Percentiles rank a stretch among this genome's conserved stretches.
Evolutionary conservation across 352 stramenopile genomes (phyloP).

Genomic region (Phytopythium montanum): DNA sequence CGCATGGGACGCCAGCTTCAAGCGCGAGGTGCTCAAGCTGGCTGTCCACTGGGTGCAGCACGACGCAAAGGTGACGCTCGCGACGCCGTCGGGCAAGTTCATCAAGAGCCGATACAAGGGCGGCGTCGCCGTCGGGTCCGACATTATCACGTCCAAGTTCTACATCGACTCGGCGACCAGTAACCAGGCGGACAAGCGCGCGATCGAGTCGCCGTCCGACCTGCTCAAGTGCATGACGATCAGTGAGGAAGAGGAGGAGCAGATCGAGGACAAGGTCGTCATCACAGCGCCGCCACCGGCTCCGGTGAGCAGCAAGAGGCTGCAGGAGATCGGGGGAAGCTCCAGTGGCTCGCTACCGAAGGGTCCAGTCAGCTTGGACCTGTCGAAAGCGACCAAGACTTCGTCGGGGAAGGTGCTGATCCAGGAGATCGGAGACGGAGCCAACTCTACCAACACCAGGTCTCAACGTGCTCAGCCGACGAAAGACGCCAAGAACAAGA

Average conservation of each 20-base stretch:
- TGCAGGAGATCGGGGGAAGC: not conserved
- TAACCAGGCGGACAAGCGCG: constrained; percentile 10
- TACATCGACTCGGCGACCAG: constrained; percentile 33
- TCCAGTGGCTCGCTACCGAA: not conserved
- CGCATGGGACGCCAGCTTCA: constrained; percentile 76
- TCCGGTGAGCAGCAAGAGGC: not conserved
- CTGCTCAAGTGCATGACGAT: constrained; percentile 50
- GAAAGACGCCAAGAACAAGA: constrained; percentile 13
- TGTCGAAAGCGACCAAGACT: not conserved
- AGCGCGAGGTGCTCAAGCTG: constrained; percentile 76
- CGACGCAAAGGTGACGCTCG: constrained; percentile 44
- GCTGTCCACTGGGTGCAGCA: constrained; percentile 77
- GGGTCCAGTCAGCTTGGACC: constrained; percentile 2
- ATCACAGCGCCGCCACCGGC: not conserved
- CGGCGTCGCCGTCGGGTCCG: constrained; percentile 39
- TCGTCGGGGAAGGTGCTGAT: constrained; percentile 31
- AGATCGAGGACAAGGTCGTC: constrained; percentile 7
- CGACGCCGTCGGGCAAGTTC: constrained; percentile 52
- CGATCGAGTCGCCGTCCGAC: constrained; percentile 44
- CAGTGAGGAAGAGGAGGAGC: constrained; percentile 18
- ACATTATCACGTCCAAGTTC: constrained; percentile 82
- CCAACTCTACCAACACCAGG: not conserved
- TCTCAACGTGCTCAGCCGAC: not conserved
- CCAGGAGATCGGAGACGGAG: constrained; percentile 25
- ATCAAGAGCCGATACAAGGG: constrained; percentile 88